phyloP scores from a whole-genome alignment of 2,329 filamentous ascomycete genomes.

The Venturia carpophila region DNA sequence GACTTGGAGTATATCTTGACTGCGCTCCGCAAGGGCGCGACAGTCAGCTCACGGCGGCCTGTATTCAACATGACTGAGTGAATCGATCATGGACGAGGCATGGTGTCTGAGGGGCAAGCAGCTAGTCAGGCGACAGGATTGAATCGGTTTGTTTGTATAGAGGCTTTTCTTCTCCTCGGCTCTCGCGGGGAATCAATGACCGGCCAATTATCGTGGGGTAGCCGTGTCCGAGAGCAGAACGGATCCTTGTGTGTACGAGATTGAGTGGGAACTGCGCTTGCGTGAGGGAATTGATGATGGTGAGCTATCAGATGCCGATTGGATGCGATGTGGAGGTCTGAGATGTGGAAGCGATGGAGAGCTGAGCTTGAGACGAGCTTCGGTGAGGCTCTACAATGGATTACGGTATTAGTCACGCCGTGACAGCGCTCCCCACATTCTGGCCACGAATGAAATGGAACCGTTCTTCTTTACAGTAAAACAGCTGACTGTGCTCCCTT shows the following conservation, averaged over 20 bases:
- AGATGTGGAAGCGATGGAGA: not conserved
- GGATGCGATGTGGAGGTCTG: not conserved
- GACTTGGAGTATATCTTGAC: not conserved
- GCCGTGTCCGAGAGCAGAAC: not conserved
- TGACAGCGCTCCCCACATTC: not conserved
- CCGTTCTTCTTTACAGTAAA: too few relatives aligned
- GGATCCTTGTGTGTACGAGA: not conserved
- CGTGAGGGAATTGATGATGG: not conserved
- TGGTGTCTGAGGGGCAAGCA: not conserved
- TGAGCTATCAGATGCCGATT: not conserved
- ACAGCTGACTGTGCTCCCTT: too few relatives aligned
- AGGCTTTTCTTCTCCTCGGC: not conserved
- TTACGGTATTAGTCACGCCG: not conserved
- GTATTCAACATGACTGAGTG: slow-evolving; percentile 17
- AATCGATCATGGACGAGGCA: slow-evolving; percentile 14
- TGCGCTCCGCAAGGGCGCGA: slow-evolving; percentile 13
- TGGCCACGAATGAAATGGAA: not conserved
- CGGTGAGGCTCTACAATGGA: not conserved
- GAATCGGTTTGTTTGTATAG: not conserved
- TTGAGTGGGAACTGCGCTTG: not conserved
- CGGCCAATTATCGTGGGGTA: slow-evolving; percentile 5
- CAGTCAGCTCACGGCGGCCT: slow-evolving; percentile 18
- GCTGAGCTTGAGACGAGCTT: not conserved
- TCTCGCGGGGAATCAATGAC: not conserved
- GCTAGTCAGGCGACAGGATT: not conserved